Base-by-base conservation (phyloP, 2,329 filamentous ascomycete genomes). In the Akanthomyces uredinophilus region DNA sequence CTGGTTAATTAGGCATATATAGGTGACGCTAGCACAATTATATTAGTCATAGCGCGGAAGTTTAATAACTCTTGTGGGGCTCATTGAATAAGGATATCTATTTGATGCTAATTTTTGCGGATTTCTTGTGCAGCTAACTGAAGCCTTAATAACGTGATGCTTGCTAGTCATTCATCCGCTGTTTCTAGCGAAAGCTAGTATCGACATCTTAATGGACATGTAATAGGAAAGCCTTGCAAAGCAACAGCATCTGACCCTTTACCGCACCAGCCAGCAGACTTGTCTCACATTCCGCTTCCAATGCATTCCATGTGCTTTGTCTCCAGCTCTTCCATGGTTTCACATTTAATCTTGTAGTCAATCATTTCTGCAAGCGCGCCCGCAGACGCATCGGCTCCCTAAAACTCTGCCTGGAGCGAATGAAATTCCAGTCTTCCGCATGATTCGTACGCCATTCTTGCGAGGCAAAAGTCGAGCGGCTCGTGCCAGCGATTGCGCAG, bases 401-500 rank as follows among this genome's bases (percentile, higher is more conserved):
- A 62, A 58, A 62, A 62, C 32, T 62, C 52, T 1, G 13, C 14
- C 8, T n/a, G 27, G 10, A 62, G 46, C n/a, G 16, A 7, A 10
- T 39, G 13, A 20, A 58, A 39, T 6, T 58, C 41, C 14, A 62
- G 11, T 41, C 49, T 20, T 35, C 57, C 57, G n/a, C 20, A 20
- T 37, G 60, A 56, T 20, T 46, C 39, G 5, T 18, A 20, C 39
- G 60, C 60, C 29, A 65, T 57, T 46, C 55, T 44, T 18, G 60
- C 64, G 24, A 67, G 44, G 18, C 66, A 63, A 2, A 8, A 14
- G 13, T 67, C 64, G 13, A 67, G 51, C 6, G 64, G 55, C 32
- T 51, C 49, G 55, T 62, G 59, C 65, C 65, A 67, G 18, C 57
- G 49, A 50, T 60, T 59, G 20, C 60, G 59, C 47, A 67, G 44